A percentile compares a stretch with the other conserved stretches of the same genome.
phyloP scores from a whole-genome alignment of 345 rosid species.

The Kernera saxatilis region DNA sequence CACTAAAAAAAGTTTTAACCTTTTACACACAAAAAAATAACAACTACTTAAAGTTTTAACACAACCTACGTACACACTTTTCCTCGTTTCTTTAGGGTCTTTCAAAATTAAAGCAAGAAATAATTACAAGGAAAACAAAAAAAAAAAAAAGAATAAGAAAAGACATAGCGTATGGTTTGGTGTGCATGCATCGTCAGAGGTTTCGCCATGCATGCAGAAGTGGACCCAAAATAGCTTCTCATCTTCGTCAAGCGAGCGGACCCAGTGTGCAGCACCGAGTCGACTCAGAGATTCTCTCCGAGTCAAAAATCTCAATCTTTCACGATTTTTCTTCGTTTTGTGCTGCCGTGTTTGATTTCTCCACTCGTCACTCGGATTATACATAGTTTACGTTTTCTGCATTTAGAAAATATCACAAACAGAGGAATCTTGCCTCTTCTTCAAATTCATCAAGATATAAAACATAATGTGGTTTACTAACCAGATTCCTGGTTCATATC shows the following conservation, averaged over 20 bases:
- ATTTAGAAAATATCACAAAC: background rate
- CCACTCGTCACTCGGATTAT: background rate
- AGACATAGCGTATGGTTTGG: slow-evolving; percentile 21
- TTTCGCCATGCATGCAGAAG: slow-evolving; percentile 26
- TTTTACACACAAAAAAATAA: background rate
- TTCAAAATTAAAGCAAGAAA: background rate
- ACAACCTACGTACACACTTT: background rate
- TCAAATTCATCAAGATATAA: background rate
- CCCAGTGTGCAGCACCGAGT: slow-evolving; percentile 4
- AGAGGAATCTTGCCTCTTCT: slow-evolving; percentile 2
- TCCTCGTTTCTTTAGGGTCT: background rate
- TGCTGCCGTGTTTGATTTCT: background rate
- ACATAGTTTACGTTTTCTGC: background rate
- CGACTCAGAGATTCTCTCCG: slow-evolving; percentile 31
- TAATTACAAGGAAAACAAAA: background rate
- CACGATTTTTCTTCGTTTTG: background rate
- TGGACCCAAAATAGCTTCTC: slow-evolving; percentile 21
- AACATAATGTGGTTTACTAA: background rate
- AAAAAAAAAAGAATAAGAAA: background rate
- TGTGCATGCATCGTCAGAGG: slow-evolving; percentile 24
- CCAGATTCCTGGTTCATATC: slow-evolving; percentile 1
- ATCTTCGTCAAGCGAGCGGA: slow-evolving; percentile 20
- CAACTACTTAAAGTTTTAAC: background rate
- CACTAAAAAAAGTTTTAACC: background rate
- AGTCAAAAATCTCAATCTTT: slow-evolving; percentile 20